These are phyloP conservation scores for Candida ponderosae DNA, from an alignment of 805 yeast genomes.

Conservation along the genomic window DNA sequence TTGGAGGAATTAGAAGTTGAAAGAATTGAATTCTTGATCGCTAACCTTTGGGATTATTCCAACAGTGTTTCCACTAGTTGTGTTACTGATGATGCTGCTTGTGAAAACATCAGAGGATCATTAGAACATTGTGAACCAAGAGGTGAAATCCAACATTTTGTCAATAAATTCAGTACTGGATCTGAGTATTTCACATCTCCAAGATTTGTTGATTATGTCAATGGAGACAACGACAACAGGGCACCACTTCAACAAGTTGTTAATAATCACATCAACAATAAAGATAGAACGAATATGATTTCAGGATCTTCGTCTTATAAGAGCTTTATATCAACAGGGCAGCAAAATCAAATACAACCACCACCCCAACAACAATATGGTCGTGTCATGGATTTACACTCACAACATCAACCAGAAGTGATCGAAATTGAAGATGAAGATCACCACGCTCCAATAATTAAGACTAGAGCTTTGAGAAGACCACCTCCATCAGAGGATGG, in stretches of 20 bases:
- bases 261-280: no score
- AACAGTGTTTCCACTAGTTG: constrained; percentile 70
- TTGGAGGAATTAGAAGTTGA: constrained; percentile 67
- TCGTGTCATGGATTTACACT: background rate
- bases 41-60: constrained; percentile 72
- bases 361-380: background rate
- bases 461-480: constrained; percentile 11
- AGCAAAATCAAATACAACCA: no score
- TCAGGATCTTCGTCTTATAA: background rate
- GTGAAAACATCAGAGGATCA: constrained; percentile 59
- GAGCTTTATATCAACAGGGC: no score
- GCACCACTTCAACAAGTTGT: background rate
- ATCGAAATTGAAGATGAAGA: background rate
- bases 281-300: no score
- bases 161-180: constrained; percentile 56
- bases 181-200: constrained; percentile 50
- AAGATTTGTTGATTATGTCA: constrained; percentile 51
- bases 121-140: constrained; percentile 63
- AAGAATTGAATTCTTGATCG: constrained; percentile 59
- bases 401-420: background rate
- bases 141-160: constrained; percentile 49
- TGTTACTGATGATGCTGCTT: constrained; percentile 70
- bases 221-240: constrained; percentile 26
- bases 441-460: constrained; percentile 1
- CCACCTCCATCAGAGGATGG: constrained; percentile 24